Base-by-base conservation (phyloP, 2,329 filamentous ascomycete species). In the Botryotinia convoluta region DNA sequence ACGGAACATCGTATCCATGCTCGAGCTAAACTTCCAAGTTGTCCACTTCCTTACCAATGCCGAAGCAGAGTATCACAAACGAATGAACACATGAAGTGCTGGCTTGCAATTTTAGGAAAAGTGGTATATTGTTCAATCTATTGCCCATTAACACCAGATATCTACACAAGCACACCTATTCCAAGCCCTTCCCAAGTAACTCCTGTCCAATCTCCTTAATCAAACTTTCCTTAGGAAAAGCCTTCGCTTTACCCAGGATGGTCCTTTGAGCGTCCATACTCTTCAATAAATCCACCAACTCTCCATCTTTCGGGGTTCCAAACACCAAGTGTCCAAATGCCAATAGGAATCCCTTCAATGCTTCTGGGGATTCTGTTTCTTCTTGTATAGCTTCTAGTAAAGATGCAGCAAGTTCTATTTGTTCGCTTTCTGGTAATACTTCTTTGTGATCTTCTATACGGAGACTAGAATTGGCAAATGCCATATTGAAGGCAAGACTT, bases 401-500 rank as follows among this genome's bases (percentile, higher is more conserved):
- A 0, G 93, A 92, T 0, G 95, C 95, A 0, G 92, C 89, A 8
- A 98, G 84, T 81, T 97, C 94, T 1, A 97, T 88, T 79, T 96
- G 92, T 74, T 92, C 90, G 4, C 86, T 88, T 54, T 93, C 91
- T 0, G 89, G 84, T 4, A 98, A 81, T 0, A 83, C 84, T 64
- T 92, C 88, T 9, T 84, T 83, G 0, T 86, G 83, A 20, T 88
- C 86, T 42, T 89, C 86, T 54, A 87, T 84, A 32, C 93, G 87
- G 39, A 88, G 84, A 64, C 88, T 88, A 78, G 92, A 91, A 78
- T 94, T 92, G 3, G 90, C 87, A 0, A 90, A 85, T 0, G 93
- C 88, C 0, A 98, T 83, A 77, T 98, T 98, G 84, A 94, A 96
- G 0, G 95, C 88, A 4, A 98, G 86, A 1, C 92, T 93, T 0